Evolutionary conservation across 495 filamentous ascomycete species (phyloP).

Genomic region (Penicillium roqueforti): DNA sequence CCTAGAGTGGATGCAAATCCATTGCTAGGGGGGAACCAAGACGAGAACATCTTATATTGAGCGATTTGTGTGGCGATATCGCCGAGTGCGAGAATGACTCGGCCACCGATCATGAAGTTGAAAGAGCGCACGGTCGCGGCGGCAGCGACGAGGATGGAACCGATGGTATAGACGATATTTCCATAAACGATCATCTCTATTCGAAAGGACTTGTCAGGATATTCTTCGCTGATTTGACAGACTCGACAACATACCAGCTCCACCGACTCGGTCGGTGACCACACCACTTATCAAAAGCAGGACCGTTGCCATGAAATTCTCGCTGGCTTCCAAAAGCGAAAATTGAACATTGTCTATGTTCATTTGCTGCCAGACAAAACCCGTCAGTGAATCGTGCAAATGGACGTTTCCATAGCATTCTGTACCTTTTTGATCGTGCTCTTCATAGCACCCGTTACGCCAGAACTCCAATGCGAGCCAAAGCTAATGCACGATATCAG

Average conservation of each 20-base stretch:
- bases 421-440: conserved; percentile 43
- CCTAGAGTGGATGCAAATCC: conserved; percentile 44
- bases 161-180: conserved; percentile 42
- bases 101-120: conserved; percentile 44
- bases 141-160: conserved; percentile 44
- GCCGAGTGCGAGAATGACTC: conserved; percentile 39
- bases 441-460: conserved; percentile 45
- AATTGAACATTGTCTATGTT: conserved; percentile 41
- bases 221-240: background rate
- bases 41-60: conserved; percentile 49
- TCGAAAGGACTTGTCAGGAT: background rate
- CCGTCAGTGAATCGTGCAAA: background rate
- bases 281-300: conserved; percentile 42
- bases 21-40: conserved; percentile 44
- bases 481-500: conserved; percentile 44
- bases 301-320: conserved; percentile 45
- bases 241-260: conserved; percentile 31
- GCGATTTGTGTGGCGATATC: conserved; percentile 47
- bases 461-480: conserved; percentile 40
- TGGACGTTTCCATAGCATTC: background rate
- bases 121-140: conserved; percentile 39
- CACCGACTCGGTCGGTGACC: conserved; percentile 43
- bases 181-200: conserved; percentile 44
- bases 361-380: conserved; percentile 23
- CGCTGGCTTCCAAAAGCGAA: conserved; percentile 42